Evolutionary conservation across 345 rosid genomes (phyloP).

Genomic region (Brassica rapa): DNA sequence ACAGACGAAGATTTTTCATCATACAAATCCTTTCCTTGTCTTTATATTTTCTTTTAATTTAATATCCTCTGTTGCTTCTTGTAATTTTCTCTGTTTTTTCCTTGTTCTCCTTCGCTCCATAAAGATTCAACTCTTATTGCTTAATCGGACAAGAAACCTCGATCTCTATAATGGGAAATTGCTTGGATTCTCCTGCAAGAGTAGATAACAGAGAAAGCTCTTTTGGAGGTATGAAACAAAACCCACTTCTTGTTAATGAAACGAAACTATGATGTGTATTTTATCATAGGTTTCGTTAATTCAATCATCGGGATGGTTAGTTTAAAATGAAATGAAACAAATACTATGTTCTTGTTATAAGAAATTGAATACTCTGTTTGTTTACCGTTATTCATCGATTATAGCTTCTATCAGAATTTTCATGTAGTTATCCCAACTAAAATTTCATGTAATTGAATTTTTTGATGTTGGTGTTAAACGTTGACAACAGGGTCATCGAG

Average conservation of each 20-base stretch:
- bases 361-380: background rate
- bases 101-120: constrained; percentile 7
- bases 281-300: constrained; percentile 11
- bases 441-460: background rate
- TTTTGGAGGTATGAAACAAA: constrained; percentile 38
- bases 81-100: constrained; percentile 4
- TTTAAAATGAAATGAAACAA: constrained; percentile 1
- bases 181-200: constrained; percentile 58
- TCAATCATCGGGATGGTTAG: background rate
- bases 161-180: constrained; percentile 59
- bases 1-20: constrained; percentile 13
- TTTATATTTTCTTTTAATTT: background rate
- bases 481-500: constrained; percentile 52
- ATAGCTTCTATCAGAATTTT: background rate
- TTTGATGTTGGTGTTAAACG: constrained; percentile 16
- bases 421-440: background rate
- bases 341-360: background rate
- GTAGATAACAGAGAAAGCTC: constrained; percentile 55
- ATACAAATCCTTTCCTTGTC: constrained; percentile 27
- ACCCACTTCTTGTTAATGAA: background rate
- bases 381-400: background rate
- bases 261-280: background rate
- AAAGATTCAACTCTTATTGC: constrained; percentile 8
- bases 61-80: constrained; percentile 33
- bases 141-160: background rate